Evolutionary conservation across 148 eudicot species (phyloP).

Genomic region (Simmondsia chinensis): DNA sequence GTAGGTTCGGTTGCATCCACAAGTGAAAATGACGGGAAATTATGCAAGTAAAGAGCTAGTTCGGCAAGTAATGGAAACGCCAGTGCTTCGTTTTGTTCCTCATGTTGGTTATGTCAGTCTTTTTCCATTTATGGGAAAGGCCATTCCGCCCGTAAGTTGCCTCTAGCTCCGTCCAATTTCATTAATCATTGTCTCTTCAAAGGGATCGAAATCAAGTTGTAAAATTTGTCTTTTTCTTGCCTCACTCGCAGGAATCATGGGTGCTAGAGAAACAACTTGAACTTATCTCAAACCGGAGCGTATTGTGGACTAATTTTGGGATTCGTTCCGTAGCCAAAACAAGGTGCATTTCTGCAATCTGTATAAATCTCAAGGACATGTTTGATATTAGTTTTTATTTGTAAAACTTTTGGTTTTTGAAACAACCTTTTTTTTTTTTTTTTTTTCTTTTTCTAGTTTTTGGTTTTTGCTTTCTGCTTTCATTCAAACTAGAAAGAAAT

Average conservation of each 20-base stretch:
- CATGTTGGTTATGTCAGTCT: slow-evolving; percentile 93
- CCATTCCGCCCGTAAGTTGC: slow-evolving; percentile 85
- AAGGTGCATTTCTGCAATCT: slow-evolving; percentile 59
- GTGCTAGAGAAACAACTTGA: slow-evolving; percentile 83
- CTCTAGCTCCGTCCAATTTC: neutral
- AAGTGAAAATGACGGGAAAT: slow-evolving; percentile 40
- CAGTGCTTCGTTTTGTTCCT: slow-evolving; percentile 74
- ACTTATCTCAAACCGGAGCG: slow-evolving; percentile 74
- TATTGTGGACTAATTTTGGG: slow-evolving; percentile 73
- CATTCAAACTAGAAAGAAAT: too few species aligned
- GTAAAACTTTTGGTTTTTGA: too few species aligned
- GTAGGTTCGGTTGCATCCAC: slow-evolving; percentile 73
- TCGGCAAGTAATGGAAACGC: slow-evolving; percentile 65
- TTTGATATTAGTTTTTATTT: too few species aligned
- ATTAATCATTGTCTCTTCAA: too few species aligned
- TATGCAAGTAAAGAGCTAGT: slow-evolving; percentile 63
- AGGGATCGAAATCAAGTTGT: too few species aligned
- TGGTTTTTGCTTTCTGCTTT: too few species aligned
- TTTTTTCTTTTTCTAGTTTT: too few species aligned
- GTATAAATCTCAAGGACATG: too few species aligned
- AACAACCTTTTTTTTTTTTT: too few species aligned
- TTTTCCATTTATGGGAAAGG: slow-evolving; percentile 76
- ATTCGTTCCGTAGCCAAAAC: slow-evolving; percentile 83
- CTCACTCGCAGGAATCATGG: slow-evolving; percentile 44
- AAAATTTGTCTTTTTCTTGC: neutral